Evolutionary conservation across 202 grass and related monocot species (phyloP).

Genomic region (Setaria viridis): DNA sequence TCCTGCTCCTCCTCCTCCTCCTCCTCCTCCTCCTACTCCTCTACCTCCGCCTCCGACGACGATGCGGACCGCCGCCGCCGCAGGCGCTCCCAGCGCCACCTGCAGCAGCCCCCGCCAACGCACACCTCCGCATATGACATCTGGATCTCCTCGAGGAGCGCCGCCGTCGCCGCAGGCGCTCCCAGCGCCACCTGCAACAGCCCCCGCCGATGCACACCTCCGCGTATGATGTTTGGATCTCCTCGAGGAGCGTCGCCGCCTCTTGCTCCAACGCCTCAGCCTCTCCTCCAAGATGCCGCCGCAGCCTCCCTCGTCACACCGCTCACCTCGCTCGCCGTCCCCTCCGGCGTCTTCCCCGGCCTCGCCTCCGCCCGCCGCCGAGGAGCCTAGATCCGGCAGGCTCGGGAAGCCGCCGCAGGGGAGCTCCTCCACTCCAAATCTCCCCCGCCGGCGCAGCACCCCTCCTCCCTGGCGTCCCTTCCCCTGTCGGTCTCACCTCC

Average conservation of each 20-base stretch:
- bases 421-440: too few relatives aligned
- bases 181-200: not conserved
- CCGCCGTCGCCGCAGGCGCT: slow-evolving; percentile 40
- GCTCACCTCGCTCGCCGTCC: not conserved
- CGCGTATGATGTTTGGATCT: slow-evolving; percentile 93
- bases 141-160: slow-evolving; percentile 95
- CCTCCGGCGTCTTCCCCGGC: slow-evolving; percentile 13
- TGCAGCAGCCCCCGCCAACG: not conserved
- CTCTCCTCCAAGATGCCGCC: slow-evolving; percentile 46
- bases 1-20: slow-evolving; percentile 69
- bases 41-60: slow-evolving; percentile 76
- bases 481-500: too few relatives aligned
- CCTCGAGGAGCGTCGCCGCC: slow-evolving; percentile 80
- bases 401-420: slow-evolving; percentile 52
- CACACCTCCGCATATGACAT: slow-evolving; percentile 68
- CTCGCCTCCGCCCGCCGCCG: slow-evolving; percentile 8
- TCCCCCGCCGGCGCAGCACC: too few relatives aligned
- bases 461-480: too few relatives aligned
- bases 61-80: slow-evolving; percentile 44
- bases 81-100: slow-evolving; percentile 14
- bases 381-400: slow-evolving; percentile 78
- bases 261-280: slow-evolving; percentile 74
- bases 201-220: slow-evolving; percentile 4
- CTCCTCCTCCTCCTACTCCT: too few relatives aligned
- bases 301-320: slow-evolving; percentile 3